phyloP scores from a whole-genome alignment of 305 asterid species.

The Withania somnifera region DNA sequence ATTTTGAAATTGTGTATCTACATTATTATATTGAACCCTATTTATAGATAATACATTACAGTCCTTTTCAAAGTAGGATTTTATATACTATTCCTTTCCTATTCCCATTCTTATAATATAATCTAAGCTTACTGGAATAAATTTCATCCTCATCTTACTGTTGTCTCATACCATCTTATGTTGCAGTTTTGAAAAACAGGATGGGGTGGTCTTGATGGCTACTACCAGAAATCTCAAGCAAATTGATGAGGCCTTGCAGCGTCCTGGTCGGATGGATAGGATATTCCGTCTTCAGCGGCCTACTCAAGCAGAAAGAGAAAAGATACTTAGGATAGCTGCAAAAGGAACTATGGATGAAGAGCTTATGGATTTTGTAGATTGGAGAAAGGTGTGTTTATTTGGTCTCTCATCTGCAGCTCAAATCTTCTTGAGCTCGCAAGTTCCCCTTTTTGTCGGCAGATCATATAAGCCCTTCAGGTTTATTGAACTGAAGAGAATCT shows the following conservation, averaged over 20 bases:
- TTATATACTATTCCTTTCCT: too few species aligned
- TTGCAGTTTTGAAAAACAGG: slow-evolving; percentile 93
- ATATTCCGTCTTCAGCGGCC: slow-evolving; percentile 88
- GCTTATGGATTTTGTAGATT: slow-evolving; percentile 71
- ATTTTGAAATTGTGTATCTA: too few species aligned
- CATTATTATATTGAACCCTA: too few species aligned
- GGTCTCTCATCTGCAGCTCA: background rate
- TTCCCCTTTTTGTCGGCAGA: background rate
- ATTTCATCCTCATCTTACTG: background rate
- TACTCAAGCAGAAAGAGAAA: slow-evolving; percentile 81
- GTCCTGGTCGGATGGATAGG: slow-evolving; percentile 99
- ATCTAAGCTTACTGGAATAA: background rate
- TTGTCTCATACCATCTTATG: background rate
- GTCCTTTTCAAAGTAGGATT: too few species aligned
- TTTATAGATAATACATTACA: too few species aligned
- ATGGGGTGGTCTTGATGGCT: slow-evolving; percentile 98
- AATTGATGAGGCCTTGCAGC: slow-evolving; percentile 87
- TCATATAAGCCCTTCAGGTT: slow-evolving; percentile 1
- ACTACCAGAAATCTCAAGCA: slow-evolving; percentile 85
- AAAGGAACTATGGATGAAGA: slow-evolving; percentile 90
- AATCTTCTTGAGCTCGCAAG: background rate
- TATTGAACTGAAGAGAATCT: background rate
- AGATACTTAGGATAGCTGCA: slow-evolving; percentile 62
- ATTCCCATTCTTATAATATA: too few species aligned
- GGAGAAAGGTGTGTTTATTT: slow-evolving; percentile 61